Conservation (phyloP, 371 early-diverging fungal species). For the Syncephalis plumigaleata region DNA sequence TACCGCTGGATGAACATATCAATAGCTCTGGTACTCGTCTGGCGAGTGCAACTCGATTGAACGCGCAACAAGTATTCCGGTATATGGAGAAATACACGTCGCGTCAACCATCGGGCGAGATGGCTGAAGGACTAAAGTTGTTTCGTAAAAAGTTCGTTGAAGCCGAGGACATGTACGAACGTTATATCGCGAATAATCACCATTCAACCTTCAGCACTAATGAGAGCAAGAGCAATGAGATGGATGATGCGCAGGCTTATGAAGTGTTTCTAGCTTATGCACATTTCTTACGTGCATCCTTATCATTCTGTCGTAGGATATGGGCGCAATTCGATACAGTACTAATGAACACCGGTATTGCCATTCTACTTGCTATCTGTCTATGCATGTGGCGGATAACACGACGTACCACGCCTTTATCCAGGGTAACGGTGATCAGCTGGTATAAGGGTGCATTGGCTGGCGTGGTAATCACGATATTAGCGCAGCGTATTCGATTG, state of each 20-base stretch:
- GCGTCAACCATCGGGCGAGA: slow-evolving; percentile 13
- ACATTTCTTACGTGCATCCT: slow-evolving; percentile 36
- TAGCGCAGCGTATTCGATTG: background rate
- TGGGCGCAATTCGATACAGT: slow-evolving; percentile 87
- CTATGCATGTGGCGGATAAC: slow-evolving; percentile 5
- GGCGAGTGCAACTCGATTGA: slow-evolving; percentile 45
- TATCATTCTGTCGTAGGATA: slow-evolving; percentile 52
- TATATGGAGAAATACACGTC: slow-evolving; percentile 38
- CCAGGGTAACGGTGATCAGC: slow-evolving; percentile 1
- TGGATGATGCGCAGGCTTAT: slow-evolving; percentile 5
- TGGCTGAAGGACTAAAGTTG: slow-evolving; percentile 11
- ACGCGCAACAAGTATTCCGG: slow-evolving; percentile 57
- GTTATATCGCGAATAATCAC: too few relatives aligned
- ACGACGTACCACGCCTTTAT: background rate
- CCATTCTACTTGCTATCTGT: slow-evolving; percentile 16
- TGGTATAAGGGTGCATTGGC: background rate
- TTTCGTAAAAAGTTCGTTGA: slow-evolving; percentile 13
- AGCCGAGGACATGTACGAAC: slow-evolving; percentile 11
- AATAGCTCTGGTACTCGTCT: slow-evolving; percentile 8
- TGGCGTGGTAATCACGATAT: background rate
- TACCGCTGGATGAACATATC: too few relatives aligned
- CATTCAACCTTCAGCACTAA: too few relatives aligned
- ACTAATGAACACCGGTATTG: slow-evolving; percentile 38
- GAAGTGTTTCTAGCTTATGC: slow-evolving; percentile 27
- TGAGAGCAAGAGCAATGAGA: slow-evolving; percentile 2